Conservation (phyloP, 208 protist species). For the Crithidia sp. region DNA sequence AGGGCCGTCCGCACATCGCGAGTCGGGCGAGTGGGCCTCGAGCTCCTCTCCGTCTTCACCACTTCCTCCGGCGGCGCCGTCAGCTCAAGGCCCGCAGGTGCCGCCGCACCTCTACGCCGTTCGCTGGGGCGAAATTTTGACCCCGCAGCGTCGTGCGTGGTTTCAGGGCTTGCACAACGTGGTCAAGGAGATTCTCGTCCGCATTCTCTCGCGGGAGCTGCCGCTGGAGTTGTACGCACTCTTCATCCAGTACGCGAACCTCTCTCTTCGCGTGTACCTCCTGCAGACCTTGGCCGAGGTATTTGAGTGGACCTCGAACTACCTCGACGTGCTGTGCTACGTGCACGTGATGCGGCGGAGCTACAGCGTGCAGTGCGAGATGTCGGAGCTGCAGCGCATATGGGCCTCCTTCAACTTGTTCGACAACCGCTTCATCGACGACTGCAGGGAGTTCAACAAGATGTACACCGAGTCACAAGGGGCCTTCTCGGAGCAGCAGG, state of each 20-base stretch:
- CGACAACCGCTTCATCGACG: slow-evolving; percentile 25
- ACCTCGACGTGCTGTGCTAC: slow-evolving; percentile 64
- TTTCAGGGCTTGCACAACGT: slow-evolving; percentile 43
- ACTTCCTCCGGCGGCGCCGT: not conserved
- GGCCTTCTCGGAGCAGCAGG: slow-evolving; percentile 33
- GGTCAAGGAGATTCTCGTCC: slow-evolving; percentile 40
- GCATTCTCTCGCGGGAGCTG: slow-evolving; percentile 46
- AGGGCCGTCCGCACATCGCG: not conserved
- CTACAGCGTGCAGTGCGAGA: slow-evolving; percentile 46
- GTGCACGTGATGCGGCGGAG: slow-evolving; percentile 52
- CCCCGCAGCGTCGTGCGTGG: slow-evolving; percentile 46
- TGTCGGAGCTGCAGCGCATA: slow-evolving; percentile 50
- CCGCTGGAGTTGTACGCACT: slow-evolving; percentile 64
- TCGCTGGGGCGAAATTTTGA: slow-evolving; percentile 55
- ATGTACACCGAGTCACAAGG: slow-evolving; percentile 34
- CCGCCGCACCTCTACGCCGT: slow-evolving; percentile 78
- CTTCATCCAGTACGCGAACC: slow-evolving; percentile 61
- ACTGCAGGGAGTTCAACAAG: slow-evolving; percentile 36
- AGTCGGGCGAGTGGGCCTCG: slow-evolving; percentile 11
- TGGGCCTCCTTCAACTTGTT: slow-evolving; percentile 57
- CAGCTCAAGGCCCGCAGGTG: slow-evolving; percentile 18
- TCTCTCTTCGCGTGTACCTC: slow-evolving; percentile 50
- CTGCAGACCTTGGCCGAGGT: slow-evolving; percentile 66
- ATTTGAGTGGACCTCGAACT: slow-evolving; percentile 62
- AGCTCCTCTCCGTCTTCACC: slow-evolving; percentile 5